phyloP scores from a whole-genome alignment of 2,329 filamentous ascomycete genomes.

The Chaetomiaceae sp. region DNA sequence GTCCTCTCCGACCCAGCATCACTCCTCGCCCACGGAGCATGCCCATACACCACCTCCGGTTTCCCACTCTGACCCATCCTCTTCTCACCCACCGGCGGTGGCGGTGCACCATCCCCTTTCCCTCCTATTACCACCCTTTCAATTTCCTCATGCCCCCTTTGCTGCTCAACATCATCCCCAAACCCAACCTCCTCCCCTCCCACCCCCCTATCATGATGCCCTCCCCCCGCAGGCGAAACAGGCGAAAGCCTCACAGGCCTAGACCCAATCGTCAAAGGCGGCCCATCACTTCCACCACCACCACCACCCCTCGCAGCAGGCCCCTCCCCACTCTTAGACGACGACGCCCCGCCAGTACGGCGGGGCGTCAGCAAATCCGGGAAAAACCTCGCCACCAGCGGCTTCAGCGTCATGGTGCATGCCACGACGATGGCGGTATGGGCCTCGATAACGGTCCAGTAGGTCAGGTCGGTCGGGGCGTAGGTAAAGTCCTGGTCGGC shows the following conservation, averaged over 20 bases:
- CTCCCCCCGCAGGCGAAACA: not conserved
- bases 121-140: not conserved
- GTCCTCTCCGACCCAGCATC: conserved; percentile 10
- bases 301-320: not conserved
- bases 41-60: not conserved
- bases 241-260: conserved; percentile 6
- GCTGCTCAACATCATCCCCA: conserved; percentile 1
- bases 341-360: not conserved
- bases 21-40: not conserved
- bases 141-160: not conserved
- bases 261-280: conserved; percentile 22
- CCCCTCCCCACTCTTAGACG: not conserved
- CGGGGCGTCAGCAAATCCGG: conserved; percentile 14
- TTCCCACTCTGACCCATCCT: not conserved
- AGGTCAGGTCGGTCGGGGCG: conserved; percentile 25
- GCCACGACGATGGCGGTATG: conserved; percentile 34
- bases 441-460: conserved; percentile 34
- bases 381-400: conserved; percentile 31
- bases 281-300: not conserved
- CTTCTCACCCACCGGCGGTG: not conserved
- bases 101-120: not conserved
- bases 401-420: conserved; percentile 36
- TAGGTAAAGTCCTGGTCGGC: conserved; percentile 28
- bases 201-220: not conserved
- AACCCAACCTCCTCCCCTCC: conserved; percentile 1